A percentile compares a stretch with the other conserved stretches of the same genome.
Conservation (phyloP, 2,329 filamentous ascomycete species). For the Pyricularia sp. region DNA sequence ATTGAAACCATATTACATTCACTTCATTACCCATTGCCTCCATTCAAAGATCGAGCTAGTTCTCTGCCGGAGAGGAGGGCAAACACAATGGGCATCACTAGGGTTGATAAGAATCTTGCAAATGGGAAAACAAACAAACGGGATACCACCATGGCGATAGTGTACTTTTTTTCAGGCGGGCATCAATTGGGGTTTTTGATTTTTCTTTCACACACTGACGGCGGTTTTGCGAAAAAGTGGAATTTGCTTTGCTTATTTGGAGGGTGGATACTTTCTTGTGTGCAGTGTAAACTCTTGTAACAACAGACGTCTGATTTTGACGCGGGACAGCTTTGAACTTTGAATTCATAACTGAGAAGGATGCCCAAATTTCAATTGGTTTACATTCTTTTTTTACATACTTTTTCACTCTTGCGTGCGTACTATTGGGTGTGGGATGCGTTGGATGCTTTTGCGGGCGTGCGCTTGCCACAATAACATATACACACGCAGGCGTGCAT, state of each 20-base stretch:
- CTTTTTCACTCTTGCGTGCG: background rate
- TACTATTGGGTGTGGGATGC: background rate
- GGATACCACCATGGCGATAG: slow-evolving; percentile 10
- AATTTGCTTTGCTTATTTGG: background rate
- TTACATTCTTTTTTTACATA: background rate
- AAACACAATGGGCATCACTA: background rate
- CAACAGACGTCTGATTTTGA: background rate
- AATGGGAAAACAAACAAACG: background rate
- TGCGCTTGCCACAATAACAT: background rate
- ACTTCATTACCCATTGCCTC: background rate
- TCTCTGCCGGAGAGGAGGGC: background rate
- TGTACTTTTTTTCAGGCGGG: slow-evolving; percentile 13
- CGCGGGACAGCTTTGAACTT: background rate
- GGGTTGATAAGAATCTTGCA: background rate
- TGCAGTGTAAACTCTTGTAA: background rate
- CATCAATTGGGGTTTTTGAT: background rate
- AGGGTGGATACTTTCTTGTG: background rate
- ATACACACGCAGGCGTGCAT: background rate
- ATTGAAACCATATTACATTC: slow-evolving; percentile 4
- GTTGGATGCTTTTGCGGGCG: background rate
- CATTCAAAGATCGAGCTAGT: background rate
- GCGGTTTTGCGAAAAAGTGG: background rate
- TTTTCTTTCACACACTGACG: background rate
- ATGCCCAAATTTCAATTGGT: background rate
- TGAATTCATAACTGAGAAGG: background rate